These are phyloP conservation scores for Imleria badia DNA, from an alignment of 768 basidiomycete species.

Conservation along the genomic window DNA sequence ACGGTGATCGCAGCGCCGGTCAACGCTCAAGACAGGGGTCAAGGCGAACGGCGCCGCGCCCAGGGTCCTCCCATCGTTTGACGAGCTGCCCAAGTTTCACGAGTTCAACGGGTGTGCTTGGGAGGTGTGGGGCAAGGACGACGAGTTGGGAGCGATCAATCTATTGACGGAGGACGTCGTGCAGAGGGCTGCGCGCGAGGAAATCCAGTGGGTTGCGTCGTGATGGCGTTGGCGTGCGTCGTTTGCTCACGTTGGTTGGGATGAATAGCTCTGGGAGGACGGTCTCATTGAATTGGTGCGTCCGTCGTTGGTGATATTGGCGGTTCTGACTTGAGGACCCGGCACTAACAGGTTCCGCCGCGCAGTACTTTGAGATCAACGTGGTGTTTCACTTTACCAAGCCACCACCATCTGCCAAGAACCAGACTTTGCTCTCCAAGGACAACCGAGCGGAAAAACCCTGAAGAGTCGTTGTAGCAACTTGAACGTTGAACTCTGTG, in stretches of 20 bases:
- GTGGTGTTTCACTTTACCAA: too few species aligned
- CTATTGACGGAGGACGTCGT: slow-evolving; percentile 63
- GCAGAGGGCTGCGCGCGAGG: slow-evolving; percentile 53
- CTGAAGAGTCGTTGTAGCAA: too few species aligned
- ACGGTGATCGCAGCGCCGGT: background rate
- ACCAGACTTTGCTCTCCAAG: too few species aligned
- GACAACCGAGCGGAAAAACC: too few species aligned
- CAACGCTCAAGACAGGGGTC: background rate
- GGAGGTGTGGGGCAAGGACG: slow-evolving; percentile 64
- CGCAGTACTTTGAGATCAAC: too few species aligned
- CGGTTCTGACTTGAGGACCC: too few species aligned
- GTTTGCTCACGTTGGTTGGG: background rate
- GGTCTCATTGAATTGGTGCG: slow-evolving; percentile 64
- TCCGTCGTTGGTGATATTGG: background rate
- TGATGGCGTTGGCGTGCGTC: background rate
- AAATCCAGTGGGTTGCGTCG: slow-evolving; percentile 48
- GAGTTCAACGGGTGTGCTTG: slow-evolving; percentile 60
- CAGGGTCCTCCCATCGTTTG: slow-evolving; percentile 43
- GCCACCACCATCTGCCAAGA: too few species aligned
- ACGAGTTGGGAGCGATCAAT: slow-evolving; percentile 68
- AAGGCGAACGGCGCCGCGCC: slow-evolving; percentile 7
- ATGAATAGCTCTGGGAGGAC: slow-evolving; percentile 48
- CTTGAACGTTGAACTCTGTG: too few species aligned
- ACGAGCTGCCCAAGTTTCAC: slow-evolving; percentile 46
- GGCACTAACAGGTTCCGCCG: too few species aligned